Conservation (phyloP, 805 yeast species). For the Pichia nanzhaoensis region DNA sequence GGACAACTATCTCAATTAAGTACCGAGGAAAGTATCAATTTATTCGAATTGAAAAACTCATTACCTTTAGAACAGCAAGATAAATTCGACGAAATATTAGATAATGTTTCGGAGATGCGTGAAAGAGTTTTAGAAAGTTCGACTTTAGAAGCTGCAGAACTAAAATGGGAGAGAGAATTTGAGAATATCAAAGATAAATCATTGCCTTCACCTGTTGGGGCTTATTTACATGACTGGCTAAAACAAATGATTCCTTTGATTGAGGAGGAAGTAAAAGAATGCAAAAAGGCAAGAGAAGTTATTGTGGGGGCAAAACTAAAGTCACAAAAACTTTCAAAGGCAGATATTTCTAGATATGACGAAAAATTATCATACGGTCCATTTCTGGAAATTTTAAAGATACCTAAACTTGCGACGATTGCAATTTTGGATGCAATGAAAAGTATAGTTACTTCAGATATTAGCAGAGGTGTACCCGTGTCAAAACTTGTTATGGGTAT, state of each 20-base stretch:
- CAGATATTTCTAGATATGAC: constrained; percentile 13
- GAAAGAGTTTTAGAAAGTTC: constrained; percentile 70
- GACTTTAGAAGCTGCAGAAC: constrained; percentile 79
- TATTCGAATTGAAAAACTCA: constrained; percentile 56
- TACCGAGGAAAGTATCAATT: constrained; percentile 36
- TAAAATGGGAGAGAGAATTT: constrained; percentile 81
- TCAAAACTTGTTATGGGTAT: constrained; percentile 76
- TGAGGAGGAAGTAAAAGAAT: constrained; percentile 53
- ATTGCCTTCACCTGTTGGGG: constrained; percentile 56
- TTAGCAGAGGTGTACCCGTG: constrained; percentile 74
- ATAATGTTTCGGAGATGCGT: constrained; percentile 64
- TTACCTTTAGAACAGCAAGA: constrained; percentile 43
- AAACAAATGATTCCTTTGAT: constrained; percentile 64
- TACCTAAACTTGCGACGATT: constrained; percentile 77
- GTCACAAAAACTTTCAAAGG: constrained; percentile 20
- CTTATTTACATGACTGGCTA: constrained; percentile 81
- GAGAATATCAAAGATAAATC: constrained; percentile 40
- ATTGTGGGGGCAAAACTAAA: constrained; percentile 4
- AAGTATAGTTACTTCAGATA: constrained; percentile 66
- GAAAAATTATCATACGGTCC: constrained; percentile 65
- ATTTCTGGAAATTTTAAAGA: constrained; percentile 59
- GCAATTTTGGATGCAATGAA: constrained; percentile 78
- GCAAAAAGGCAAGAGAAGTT: constrained; percentile 38
- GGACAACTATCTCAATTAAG: constrained; percentile 10
- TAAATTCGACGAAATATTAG: constrained; percentile 60